Conservation (phyloP, 345 rosid species). For the Citrus cavaleriei region DNA sequence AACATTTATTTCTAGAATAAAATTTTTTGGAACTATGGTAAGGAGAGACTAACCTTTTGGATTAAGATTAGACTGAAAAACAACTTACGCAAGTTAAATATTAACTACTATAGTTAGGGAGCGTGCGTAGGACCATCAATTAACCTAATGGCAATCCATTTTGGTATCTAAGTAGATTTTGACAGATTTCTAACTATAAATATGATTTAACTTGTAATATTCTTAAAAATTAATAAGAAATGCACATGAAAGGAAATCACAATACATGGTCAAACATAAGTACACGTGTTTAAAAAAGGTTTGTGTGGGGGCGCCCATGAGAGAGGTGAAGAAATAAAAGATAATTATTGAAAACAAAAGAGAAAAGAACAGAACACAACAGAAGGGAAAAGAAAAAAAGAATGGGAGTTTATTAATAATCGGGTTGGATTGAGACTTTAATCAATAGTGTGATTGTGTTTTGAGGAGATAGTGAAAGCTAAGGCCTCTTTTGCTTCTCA, state of each 20-base stretch:
- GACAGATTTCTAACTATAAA: background rate
- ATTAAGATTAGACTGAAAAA: no score
- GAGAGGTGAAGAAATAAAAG: background rate
- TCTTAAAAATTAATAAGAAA: no score
- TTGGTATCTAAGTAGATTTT: background rate
- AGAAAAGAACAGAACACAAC: background rate
- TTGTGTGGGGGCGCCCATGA: no score
- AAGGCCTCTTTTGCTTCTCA: constrained; percentile 51
- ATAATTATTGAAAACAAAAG: background rate
- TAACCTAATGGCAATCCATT: background rate
- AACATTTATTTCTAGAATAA: background rate
- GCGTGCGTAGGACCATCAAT: background rate
- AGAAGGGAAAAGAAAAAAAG: background rate
- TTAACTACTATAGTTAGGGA: background rate
- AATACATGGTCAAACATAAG: no score
- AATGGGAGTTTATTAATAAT: background rate
- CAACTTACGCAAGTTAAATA: background rate
- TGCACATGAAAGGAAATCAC: no score
- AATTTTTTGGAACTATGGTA: background rate
- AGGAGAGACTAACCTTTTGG: background rate
- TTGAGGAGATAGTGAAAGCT: constrained; percentile 28
- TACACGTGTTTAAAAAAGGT: no score
- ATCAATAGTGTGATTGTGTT: constrained; percentile 26
- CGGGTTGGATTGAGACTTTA: constrained; percentile 23
- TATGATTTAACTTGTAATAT: no score